Evolutionary conservation across 768 basidiomycete genomes (phyloP), one percentile per base, ranked within the genome.

Genomic region (Lentinula aciculospora): DNA sequence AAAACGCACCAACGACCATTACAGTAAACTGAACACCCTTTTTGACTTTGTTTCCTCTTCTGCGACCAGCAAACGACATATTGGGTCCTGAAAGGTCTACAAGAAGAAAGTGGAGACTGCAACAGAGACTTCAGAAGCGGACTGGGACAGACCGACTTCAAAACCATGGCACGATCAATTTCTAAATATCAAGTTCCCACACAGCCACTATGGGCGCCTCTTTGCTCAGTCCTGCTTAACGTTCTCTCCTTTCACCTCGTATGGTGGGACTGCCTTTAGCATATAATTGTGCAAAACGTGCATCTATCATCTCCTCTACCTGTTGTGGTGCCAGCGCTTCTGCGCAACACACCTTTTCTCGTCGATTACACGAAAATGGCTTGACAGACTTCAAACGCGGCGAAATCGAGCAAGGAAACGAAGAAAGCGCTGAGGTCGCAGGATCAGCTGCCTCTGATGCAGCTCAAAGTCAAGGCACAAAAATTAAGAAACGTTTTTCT

Each of bases 1-100:
- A 63, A 58, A 36, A 83, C 92, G 67, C 61, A 96, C 96, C 96
- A 68, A 96, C 94, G 56, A 98, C 96, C 92, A 94, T 94, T 67
- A 98, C 72, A 64, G 96, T 98, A 76, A 98, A 92, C 76, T 96
- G 94, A 54, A 98, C 91, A 69, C 95, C 96, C 84, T 98, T 98
- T 80, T 98, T 98, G 74, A 92, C 93, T 73, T 98, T 98, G 79
- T 92, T 94, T 68, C 86, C 86, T 70, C 89, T 83, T 70, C 89
- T 87, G 77, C 88, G 84, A 68, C 87, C 89, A 66, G 90, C 88
- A 70, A 89, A 90, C 66, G 89, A 90, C 88, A 90, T 92, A 70
- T 71, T 77, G 17, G 23, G 49, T 31, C n/a, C 15, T 36, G 29
- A 34, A 48, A 50, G 19, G 31, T 21, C 8, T 6, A 50, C 6